Percentiles rank a stretch among this genome's conserved stretches.
These are phyloP conservation scores for Triticum turgidum DNA, from an alignment of 176 grass and related monocot genomes.

Conservation along the genomic window DNA sequence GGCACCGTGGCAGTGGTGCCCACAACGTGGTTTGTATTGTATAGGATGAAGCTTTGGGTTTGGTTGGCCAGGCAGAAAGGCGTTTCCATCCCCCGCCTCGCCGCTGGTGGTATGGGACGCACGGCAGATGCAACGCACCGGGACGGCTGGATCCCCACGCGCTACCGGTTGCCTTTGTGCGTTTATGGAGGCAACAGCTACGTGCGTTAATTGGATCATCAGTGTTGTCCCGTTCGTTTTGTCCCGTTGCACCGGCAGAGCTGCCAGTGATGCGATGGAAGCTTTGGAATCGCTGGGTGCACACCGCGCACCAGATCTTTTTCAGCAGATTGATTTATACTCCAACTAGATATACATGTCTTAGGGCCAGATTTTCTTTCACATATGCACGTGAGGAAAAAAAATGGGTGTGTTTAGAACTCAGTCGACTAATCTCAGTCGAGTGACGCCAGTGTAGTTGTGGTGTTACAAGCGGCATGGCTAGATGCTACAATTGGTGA, in stretches of 20 bases:
- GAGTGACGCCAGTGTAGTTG: too few species aligned
- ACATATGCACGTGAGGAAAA: too few species aligned
- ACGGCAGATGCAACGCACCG: conserved; percentile 4
- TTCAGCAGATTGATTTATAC: too few species aligned
- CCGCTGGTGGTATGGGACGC: background rate
- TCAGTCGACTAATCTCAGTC: too few species aligned
- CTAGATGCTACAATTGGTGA: too few species aligned
- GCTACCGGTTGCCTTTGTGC: background rate
- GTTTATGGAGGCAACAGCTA: background rate
- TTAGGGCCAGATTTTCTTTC: too few species aligned
- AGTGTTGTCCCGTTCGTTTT: background rate
- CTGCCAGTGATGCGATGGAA: background rate
- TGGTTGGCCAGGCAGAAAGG: background rate
- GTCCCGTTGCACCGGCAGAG: background rate
- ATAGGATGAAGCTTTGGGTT: background rate
- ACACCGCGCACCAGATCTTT: too few species aligned
- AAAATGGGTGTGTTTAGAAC: too few species aligned
- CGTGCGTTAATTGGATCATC: background rate
- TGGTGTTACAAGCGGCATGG: too few species aligned
- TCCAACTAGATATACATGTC: too few species aligned
- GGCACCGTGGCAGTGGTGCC: background rate
- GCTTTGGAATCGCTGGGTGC: background rate
- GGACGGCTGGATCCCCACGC: background rate
- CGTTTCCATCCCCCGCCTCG: background rate
- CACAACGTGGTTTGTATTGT: background rate